A percentile compares a stretch with the other conserved stretches of the same genome.
Conservation (phyloP, 306 rosid species). For the Medicago truncatula region MtrunA17r5.0-ANR NC_053044.1:50091501-50092000, state of each 20-base stretch:
- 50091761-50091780: not conserved
- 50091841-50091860: not conserved
- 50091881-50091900: not conserved
- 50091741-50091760: not conserved
- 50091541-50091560: slow-evolving; percentile 94
- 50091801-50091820: not conserved
- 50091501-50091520: slow-evolving; percentile 94
- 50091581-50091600: slow-evolving; percentile 62
- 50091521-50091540: slow-evolving; percentile 83
- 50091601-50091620: slow-evolving; percentile 87
- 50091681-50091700: slow-evolving; percentile 45
- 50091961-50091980: not conserved
- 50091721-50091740: slow-evolving; percentile 2
- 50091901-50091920: too few relatives aligned
- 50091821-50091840: not conserved
- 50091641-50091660: slow-evolving; percentile 76
- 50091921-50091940: not conserved
- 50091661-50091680: slow-evolving; percentile 92
- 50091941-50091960: not conserved
- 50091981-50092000: too few relatives aligned
- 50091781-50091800: not conserved
- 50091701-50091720: slow-evolving; percentile 26
- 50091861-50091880: too few relatives aligned
- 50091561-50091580: slow-evolving; percentile 81
- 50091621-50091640: slow-evolving; percentile 85